Evolutionary conservation across 148 eudicot genomes (phyloP).

Genomic region (Euryodendron excelsum): DNA sequence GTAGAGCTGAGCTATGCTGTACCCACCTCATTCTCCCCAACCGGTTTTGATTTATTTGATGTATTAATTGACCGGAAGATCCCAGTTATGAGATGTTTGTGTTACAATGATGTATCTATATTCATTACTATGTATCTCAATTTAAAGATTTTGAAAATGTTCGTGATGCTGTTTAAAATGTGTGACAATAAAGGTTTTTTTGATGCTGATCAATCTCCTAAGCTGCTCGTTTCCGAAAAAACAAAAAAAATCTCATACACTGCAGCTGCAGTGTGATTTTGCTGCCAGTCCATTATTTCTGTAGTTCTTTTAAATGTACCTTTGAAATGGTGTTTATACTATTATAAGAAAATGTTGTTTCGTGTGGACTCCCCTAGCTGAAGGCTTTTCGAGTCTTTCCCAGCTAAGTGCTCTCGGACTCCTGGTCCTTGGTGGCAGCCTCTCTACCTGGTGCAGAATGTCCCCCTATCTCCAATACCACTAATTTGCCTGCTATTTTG

Average conservation of each 20-base stretch:
- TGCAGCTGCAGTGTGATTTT: not conserved
- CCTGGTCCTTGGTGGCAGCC: not conserved
- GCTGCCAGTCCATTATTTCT: not conserved
- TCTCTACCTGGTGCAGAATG: not conserved
- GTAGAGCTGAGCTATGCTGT: constrained; percentile 25
- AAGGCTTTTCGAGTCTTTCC: too few species aligned
- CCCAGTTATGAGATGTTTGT: constrained; percentile 30
- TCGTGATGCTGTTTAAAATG: not conserved
- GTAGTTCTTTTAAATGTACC: not conserved
- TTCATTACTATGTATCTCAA: not conserved
- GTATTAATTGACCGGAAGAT: constrained; percentile 35
- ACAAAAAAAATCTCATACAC: too few species aligned
- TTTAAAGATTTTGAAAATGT: not conserved
- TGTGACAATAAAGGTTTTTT: not conserved
- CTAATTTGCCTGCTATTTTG: too few species aligned
- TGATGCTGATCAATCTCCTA: not conserved
- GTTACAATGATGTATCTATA: constrained; percentile 15
- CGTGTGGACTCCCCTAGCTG: too few species aligned
- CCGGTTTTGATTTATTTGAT: constrained; percentile 47
- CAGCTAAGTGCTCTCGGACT: not conserved
- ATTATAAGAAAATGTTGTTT: too few species aligned
- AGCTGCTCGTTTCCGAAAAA: not conserved
- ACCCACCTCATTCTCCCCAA: constrained; percentile 32
- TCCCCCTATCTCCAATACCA: too few species aligned
- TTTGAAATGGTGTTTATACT: not conserved